A percentile compares a stretch with the other conserved stretches of the same genome.
Evolutionary conservation across 2,329 filamentous ascomycete genomes (phyloP).

Genomic region (Calonectria pteridis): DNA sequence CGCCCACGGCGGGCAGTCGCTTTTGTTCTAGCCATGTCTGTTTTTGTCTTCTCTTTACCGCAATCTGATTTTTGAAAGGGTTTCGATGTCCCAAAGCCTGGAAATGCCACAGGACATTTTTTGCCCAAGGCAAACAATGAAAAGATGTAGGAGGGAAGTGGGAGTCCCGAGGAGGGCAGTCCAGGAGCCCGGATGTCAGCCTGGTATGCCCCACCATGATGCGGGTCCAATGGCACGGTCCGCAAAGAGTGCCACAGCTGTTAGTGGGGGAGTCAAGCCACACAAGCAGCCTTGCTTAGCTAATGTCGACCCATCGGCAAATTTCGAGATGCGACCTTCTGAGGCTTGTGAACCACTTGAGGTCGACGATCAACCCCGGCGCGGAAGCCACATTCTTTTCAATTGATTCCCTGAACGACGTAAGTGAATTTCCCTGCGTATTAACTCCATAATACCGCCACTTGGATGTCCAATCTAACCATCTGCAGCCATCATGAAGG

Average conservation of each 20-base stretch:
- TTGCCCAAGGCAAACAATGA: conserved; percentile 10
- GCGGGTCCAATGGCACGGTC: conserved; percentile 25
- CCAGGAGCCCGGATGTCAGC: conserved; percentile 38
- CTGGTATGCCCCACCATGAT: conserved; percentile 33
- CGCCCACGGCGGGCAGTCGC: neutral
- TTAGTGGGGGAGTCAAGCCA: conserved; percentile 4
- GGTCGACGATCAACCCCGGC: conserved; percentile 34
- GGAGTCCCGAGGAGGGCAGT: conserved; percentile 30
- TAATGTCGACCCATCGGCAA: conserved; percentile 44
- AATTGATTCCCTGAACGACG: conserved; percentile 39
- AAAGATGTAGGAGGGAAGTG: conserved; percentile 32
- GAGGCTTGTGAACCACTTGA: conserved; percentile 31
- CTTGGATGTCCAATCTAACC: conserved; percentile 23
- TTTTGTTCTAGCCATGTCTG: conserved; percentile 32
- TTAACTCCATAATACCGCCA: neutral
- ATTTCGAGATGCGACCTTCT: conserved; percentile 44
- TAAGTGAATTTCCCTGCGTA: conserved; percentile 16
- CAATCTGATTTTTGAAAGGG: neutral
- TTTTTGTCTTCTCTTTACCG: neutral
- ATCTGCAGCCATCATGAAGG: conserved; percentile 46
- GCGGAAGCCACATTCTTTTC: conserved; percentile 34
- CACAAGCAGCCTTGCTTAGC: conserved; percentile 48
- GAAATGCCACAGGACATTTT: neutral
- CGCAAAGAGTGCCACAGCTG: conserved; percentile 30
- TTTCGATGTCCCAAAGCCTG: neutral